A percentile compares a stretch with the other conserved stretches of the same genome.
These are phyloP conservation scores for Globisporangium recalcitrans DNA, from an alignment of 352 stramenopile species.

Conservation along the genomic window DNA sequence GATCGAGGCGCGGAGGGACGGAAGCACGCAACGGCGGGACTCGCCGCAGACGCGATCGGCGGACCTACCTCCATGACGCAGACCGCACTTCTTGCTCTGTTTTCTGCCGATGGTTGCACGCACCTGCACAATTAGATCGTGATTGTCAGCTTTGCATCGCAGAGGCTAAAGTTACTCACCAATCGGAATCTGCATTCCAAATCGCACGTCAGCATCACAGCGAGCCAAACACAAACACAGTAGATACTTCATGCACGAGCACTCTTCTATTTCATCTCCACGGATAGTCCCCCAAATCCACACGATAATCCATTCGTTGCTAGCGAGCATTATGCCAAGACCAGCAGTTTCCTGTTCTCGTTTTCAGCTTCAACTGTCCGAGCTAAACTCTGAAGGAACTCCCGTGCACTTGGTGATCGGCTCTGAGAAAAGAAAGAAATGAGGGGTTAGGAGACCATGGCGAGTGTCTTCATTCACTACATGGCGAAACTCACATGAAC, in stretches of 20 bases:
- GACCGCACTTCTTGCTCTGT: neutral
- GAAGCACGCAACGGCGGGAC: neutral
- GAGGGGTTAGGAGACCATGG: neutral
- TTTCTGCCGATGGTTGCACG: neutral
- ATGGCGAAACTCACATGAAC: conserved; percentile 31
- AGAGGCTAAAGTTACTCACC: neutral
- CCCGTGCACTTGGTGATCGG: neutral
- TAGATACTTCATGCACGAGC: neutral
- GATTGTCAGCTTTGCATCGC: neutral
- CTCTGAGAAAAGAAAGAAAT: neutral
- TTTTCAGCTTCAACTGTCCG: conserved; percentile 1
- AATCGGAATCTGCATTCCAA: neutral
- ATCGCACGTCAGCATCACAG: neutral
- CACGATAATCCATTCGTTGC: neutral
- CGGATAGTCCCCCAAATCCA: neutral
- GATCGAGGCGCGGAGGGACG: neutral
- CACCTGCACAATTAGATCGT: neutral
- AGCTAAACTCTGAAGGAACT: conserved; percentile 6
- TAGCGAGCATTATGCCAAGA: neutral
- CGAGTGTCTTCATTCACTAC: neutral
- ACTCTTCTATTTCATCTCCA: neutral
- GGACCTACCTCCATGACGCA: conserved; percentile 9
- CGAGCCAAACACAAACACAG: neutral
- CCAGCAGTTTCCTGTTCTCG: neutral
- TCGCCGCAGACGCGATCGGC: conserved; percentile 3